These are phyloP conservation scores for Stemphylium beticola DNA, from an alignment of 2,329 filamentous ascomycete genomes.

Conservation along the genomic window DNA sequence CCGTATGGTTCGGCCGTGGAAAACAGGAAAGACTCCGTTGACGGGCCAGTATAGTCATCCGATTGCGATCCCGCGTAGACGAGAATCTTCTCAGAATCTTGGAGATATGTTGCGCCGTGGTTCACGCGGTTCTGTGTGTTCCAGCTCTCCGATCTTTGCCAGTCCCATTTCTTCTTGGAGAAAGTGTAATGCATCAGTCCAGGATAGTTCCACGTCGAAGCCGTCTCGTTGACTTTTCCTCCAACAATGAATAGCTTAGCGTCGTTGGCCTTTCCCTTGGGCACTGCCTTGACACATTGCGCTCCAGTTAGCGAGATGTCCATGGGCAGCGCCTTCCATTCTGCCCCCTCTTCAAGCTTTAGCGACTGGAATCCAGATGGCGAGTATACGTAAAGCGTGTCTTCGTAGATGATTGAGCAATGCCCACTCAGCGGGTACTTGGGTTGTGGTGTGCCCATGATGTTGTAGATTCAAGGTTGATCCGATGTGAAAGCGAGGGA, in stretches of 20 bases:
- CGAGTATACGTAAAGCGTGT: conserved; percentile 85
- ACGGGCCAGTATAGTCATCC: conserved; percentile 60
- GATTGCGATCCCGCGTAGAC: conserved; percentile 79
- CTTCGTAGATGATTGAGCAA: conserved; percentile 81
- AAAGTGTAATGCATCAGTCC: conserved; percentile 77
- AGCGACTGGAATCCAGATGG: conserved; percentile 77
- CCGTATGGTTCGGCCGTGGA: conserved; percentile 68
- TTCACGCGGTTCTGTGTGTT: conserved; percentile 72
- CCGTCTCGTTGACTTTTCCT: conserved; percentile 57
- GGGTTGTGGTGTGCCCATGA: conserved; percentile 76
- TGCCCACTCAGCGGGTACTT: conserved; percentile 72
- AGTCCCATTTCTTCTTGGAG: conserved; percentile 63
- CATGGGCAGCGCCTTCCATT: conserved; percentile 71
- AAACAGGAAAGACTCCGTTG: conserved; percentile 78
- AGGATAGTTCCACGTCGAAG: conserved; percentile 61
- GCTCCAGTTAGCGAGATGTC: conserved; percentile 76
- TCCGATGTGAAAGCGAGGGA: conserved; percentile 24
- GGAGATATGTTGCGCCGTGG: conserved; percentile 79
- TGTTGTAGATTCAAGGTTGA: conserved; percentile 20
- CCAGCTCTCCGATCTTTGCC: conserved; percentile 55
- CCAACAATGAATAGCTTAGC: conserved; percentile 82
- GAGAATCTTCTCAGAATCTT: conserved; percentile 72
- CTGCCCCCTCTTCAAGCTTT: conserved; percentile 68
- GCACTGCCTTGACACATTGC: conserved; percentile 74
- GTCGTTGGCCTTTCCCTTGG: conserved; percentile 61